Evolutionary conservation across 495 filamentous ascomycete genomes (phyloP), one percentile per base, ranked within the genome.

Genomic region (Lichina pygmaea): DNA sequence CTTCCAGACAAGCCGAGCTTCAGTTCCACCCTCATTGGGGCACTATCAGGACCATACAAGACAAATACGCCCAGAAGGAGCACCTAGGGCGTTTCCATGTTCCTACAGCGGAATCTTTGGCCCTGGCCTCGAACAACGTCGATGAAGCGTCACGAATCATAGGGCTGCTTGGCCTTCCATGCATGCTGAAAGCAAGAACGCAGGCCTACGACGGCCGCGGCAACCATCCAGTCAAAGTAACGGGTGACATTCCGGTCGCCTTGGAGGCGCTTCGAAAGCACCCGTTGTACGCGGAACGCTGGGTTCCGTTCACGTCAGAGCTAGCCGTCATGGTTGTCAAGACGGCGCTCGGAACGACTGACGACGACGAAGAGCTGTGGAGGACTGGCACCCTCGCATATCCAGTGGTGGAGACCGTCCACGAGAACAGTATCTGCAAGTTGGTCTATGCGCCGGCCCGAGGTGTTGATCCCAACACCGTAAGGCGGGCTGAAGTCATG

Each of bases 391-490:
- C 71, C 31, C 62, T 85, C 10, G 73, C 85, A 16, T 94, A 84
- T 59, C 86, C 89, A 6, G 78, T 77, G 6, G 85, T 93, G 16
- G 91, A 97, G 63, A 95, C 86, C 0, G 66, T 94, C 31, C 89
- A 94, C 54, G 84, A 94, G 58, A 78, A 94, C 63, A 85, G 75
- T 55, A 81, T 95, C 53, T 94, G 86, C 72, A 93, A 92, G 55
- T 73, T 86, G 55, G 82, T 89, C 17, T 92, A 83, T 58, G 75
- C 77, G 34, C 86, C 89, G 12, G 78, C 89, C 9, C 72, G 84
- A 44, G 66, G 67, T 42, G 71, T 91, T n/a, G 60, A 72, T 42
- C 8, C 8, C 16, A 31, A 6, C 12, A 47, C 24, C 16, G 66
- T 76, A 47, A 70, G 69, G 47, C 60, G 71, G 50, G 86, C 86